Base-by-base conservation (phyloP, 2,329 filamentous ascomycete genomes). In the Colletotrichum sp. region DNA sequence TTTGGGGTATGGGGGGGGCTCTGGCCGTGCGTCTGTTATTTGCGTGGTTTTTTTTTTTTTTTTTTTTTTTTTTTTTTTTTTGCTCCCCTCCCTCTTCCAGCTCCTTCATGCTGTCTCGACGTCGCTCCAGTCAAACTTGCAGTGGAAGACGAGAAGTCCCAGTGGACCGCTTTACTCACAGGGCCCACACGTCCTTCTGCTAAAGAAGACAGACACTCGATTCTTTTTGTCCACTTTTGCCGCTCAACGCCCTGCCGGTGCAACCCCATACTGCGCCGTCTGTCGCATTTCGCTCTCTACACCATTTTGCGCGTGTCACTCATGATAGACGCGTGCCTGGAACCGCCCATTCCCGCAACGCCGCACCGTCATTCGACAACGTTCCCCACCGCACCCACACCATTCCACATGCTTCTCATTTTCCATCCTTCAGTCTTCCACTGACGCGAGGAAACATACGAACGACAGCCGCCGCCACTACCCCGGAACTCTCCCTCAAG, bases 281-380 rank as follows among this genome's bases (percentile, higher is more conserved):
- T 30, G 27, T 57, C 39, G 66, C 66, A 70, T 27, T n/a, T 16
- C n/a, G 13, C 25, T 49, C 25, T 49, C n/a, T 12, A 27, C 67
- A 29, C 15, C 44, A 39, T 30, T 69, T 30, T 71, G 72, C 44
- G 61, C 63, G 22, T 52, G 68, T 25, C 32, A 6, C 16, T 22
- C 30, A 30, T n/a, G 27, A 22, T 75, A 61, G 29, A 61, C 61
- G 68, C 72, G 36, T 75, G 72, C n/a, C 63, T 57, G 59, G 69
- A 72, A 67, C 62, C 32, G 62, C 69, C 72, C 69, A 72, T 68
- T 75, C 63, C 55, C 55, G 36, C 49, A 34, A 49, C 36, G 27
- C 57, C 36, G 52, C 55, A 11, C 30, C 30, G 63, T 68, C 55
- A 68, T 63, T 72, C 63, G 32, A 68, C 68, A 27, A 44, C 25